A percentile compares a stretch with the other conserved stretches of the same genome.
phyloP scores from a whole-genome alignment of 345 rosid species.

The Jatropha curcas region DNA sequence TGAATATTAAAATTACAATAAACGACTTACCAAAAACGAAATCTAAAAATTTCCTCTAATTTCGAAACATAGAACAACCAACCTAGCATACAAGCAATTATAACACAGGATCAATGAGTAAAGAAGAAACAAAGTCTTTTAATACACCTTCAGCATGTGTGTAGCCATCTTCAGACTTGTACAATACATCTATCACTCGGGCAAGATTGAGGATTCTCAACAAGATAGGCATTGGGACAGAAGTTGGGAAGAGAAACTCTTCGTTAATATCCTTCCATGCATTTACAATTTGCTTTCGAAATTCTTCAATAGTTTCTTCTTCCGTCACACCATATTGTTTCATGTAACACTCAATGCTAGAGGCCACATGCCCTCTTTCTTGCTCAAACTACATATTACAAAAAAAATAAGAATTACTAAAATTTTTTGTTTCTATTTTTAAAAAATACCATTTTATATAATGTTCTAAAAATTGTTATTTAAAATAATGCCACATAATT shows the following conservation, averaged over 20 bases:
- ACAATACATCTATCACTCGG: slow-evolving; percentile 23
- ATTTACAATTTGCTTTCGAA: slow-evolving; percentile 6
- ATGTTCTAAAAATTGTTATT: no score
- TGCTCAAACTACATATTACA: slow-evolving; percentile 16
- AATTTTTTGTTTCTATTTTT: no score
- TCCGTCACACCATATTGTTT: slow-evolving; percentile 24
- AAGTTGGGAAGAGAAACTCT: slow-evolving; percentile 21
- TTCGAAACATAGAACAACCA: no score
- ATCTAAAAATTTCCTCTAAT: no score
- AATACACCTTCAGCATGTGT: slow-evolving; percentile 2
- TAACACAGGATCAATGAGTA: neutral
- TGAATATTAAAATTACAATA: no score
- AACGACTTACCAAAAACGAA: no score
- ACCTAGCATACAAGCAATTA: no score
- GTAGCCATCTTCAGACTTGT: slow-evolving; percentile 32
- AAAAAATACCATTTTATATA: no score
- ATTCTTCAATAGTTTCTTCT: slow-evolving; percentile 19
- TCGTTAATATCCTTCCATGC: slow-evolving; percentile 46
- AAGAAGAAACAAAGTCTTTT: neutral
- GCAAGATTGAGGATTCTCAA: slow-evolving; percentile 24
- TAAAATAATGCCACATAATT: no score
- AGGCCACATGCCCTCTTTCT: slow-evolving; percentile 27
- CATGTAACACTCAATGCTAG: slow-evolving; percentile 39
- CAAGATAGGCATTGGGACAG: slow-evolving; percentile 22
- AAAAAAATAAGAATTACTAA: no score